Conservation (phyloP, 768 basidiomycete species). For the Leccinum rimulosum region DNA sequence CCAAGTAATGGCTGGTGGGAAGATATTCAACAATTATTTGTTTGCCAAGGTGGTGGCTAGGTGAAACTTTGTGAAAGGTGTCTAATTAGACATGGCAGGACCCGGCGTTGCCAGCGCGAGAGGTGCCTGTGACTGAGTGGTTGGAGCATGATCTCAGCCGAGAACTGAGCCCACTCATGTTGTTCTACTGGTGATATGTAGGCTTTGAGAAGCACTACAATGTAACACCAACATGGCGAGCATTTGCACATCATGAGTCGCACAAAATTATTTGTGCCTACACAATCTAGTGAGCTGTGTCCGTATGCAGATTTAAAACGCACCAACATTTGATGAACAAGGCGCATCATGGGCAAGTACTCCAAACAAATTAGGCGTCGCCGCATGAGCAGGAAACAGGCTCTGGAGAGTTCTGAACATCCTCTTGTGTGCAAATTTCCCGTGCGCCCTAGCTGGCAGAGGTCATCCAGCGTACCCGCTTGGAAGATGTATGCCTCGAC, state of each 20-base stretch:
- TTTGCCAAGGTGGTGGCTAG: not conserved
- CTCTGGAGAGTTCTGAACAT: slow-evolving; percentile 57
- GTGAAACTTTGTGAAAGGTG: not conserved
- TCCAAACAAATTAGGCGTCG: slow-evolving; percentile 25
- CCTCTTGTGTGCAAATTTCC: slow-evolving; percentile 69
- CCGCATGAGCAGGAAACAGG: slow-evolving; percentile 38
- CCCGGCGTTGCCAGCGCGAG: not conserved
- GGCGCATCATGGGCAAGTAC: slow-evolving; percentile 28
- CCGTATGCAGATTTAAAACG: not conserved
- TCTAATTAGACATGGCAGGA: not conserved
- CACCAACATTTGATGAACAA: slow-evolving; percentile 51
- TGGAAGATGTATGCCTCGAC: slow-evolving; percentile 61
- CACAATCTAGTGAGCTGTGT: slow-evolving; percentile 1
- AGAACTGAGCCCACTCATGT: slow-evolving; percentile 5
- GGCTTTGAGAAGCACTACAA: slow-evolving; percentile 56
- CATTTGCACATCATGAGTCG: slow-evolving; percentile 72
- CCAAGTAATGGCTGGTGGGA: too few relatives aligned
- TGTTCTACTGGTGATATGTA: slow-evolving; percentile 10
- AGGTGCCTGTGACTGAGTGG: not conserved
- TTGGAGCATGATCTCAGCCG: not conserved
- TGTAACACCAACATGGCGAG: slow-evolving; percentile 60
- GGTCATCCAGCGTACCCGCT: slow-evolving; percentile 37
- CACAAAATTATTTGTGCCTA: slow-evolving; percentile 44
- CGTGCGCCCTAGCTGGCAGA: slow-evolving; percentile 53
- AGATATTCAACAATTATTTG: not conserved